Base-by-base conservation (phyloP, 805 yeast species). In the Ogataea siamensis region DNA sequence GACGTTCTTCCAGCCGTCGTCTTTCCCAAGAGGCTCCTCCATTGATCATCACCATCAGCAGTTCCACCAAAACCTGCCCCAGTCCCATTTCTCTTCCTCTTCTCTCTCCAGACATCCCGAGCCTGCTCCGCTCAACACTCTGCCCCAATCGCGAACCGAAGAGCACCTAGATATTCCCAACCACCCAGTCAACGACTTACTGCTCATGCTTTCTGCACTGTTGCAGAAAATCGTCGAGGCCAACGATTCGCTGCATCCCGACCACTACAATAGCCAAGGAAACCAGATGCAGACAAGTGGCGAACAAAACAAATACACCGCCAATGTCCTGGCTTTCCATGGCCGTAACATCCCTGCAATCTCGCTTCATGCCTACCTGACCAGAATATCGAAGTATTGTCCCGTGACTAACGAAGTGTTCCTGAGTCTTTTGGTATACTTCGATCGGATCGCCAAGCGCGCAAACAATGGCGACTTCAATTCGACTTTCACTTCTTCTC, bases 391-490 rank as follows among this genome's bases (percentile, higher is more conserved):
- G 58, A 91, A 91, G 63, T 93, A 93, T 64, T 93, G 99, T 61
- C 98, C 99, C 0, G 93, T 93, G n/a, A 89, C 99, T 2, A 91
- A 91, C 62, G 98, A 93, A 59, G 98, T 93, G 22, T 93, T 89
- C 61, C 66, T 93, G 32, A 82, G 96, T 25, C 65, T 93, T 23
- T 70, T 93, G 52, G 97, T 93, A 20, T 93, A 93, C 61, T 88
- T 93, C 65, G 99, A 93, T 63, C 69, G 98, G 46, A 87, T 91
- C 30, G 93, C 95, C 13, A 86, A 86, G 55, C 73, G 86, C 45
- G 87, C 93, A 28, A 83, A 85, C 54, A 73, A 66, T 21, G 67
- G 66, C 3, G 65, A 62, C 18, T 52, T 58, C 29, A 51, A 54
- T 26, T 45, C 58, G 7, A 47, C 55, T n/a, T 50, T 49, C 28